These are phyloP conservation scores for Lachnellula occidentalis DNA, from an alignment of 2,329 filamentous ascomycete species.

Conservation along the genomic window DNA sequence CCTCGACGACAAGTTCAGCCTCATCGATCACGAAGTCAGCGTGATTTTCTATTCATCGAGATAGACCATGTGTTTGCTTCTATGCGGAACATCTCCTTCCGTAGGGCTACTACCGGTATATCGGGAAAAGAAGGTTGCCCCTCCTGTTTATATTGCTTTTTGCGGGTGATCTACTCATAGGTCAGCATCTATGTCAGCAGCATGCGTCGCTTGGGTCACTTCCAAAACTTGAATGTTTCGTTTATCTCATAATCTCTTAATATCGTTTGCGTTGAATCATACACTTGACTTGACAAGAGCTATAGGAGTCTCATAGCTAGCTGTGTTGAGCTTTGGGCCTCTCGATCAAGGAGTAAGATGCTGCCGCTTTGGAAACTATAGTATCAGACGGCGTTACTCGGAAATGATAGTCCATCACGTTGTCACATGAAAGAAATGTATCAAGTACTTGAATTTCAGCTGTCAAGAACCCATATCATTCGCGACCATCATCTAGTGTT, in stretches of 20 bases:
- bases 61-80: neutral
- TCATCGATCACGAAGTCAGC: neutral
- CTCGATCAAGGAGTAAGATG: no score
- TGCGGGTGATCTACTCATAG: neutral
- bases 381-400: no score
- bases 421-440: no score
- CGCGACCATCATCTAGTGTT: no score
- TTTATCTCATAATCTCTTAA: neutral
- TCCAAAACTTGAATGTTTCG: neutral
- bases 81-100: slow-evolving; percentile 6
- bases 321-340: no score
- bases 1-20: neutral
- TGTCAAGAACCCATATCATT: no score
- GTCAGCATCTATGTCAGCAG: neutral
- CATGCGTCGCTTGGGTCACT: neutral
- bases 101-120: neutral
- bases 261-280: slow-evolving; percentile 4
- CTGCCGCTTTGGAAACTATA: no score
- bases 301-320: no score
- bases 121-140: slow-evolving; percentile 4
- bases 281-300: no score
- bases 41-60: neutral
- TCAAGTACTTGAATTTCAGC: no score
- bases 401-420: no score
- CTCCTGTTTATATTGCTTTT: slow-evolving; percentile 1